These are phyloP conservation scores for Paramecium caudatum DNA, from an alignment of 73 alveolate species.

Conservation along the genomic window DNA sequence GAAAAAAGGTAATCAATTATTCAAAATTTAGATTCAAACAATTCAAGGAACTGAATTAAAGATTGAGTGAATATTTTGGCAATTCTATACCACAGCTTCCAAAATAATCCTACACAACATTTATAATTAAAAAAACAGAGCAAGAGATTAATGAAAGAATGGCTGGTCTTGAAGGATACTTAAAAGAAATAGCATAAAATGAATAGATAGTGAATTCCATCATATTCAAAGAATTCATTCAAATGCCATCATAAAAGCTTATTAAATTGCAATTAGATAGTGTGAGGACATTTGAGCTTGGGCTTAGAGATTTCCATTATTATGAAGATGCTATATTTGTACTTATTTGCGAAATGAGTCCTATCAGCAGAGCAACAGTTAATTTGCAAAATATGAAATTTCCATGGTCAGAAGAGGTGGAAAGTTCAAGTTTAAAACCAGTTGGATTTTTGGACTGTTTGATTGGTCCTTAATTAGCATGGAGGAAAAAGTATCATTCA, in stretches of 20 bases:
- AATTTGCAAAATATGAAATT: constrained; percentile 4
- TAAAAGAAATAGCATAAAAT: background rate
- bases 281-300: background rate
- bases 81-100: background rate
- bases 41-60: constrained; percentile 13
- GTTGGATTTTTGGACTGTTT: constrained; percentile 28
- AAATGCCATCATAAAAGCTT: background rate
- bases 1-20: background rate
- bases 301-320: background rate
- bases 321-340: constrained; percentile 21
- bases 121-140: background rate
- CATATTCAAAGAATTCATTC: background rate
- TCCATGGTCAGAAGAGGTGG: constrained; percentile 11
- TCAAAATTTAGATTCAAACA: background rate
- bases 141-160: background rate
- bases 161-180: background rate
- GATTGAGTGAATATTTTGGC: constrained; percentile 32
- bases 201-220: background rate
- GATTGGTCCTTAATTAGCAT: background rate
- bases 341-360: background rate
- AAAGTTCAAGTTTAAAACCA: background rate
- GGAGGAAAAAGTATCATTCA: constrained; percentile 19
- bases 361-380: background rate
- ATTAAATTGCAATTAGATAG: background rate
- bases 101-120: background rate